phyloP scores from a whole-genome alignment of 768 basidiomycete species.

The Psilocybe cyanescens region DNA sequence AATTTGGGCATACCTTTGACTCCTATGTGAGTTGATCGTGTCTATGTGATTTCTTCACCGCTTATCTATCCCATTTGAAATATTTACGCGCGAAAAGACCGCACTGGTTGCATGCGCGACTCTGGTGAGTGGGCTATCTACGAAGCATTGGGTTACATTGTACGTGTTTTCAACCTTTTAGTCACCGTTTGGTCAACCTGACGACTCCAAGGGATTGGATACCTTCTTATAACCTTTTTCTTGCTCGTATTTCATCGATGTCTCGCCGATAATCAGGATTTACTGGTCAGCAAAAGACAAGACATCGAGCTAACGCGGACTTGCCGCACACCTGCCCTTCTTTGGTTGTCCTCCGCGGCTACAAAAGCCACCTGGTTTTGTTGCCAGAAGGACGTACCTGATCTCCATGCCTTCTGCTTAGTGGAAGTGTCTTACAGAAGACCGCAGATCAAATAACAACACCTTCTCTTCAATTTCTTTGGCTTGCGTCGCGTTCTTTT shows the following conservation, averaged over 20 bases:
- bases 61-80: conserved; percentile 1
- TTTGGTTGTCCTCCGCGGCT: conserved; percentile 21
- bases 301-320: neutral
- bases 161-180: neutral
- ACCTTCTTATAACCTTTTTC: neutral
- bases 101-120: neutral
- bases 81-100: neutral
- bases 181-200: neutral
- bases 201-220: neutral
- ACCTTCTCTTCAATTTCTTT: neutral
- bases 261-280: neutral
- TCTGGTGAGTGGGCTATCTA: neutral
- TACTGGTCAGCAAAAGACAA: neutral
- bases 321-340: conserved; percentile 5
- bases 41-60: neutral
- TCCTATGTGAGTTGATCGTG: conserved; percentile 1
- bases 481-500: neutral
- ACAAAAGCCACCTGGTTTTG: conserved; percentile 12
- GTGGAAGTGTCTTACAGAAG: conserved; percentile 23
- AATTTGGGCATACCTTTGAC: neutral
- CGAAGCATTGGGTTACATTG: neutral
- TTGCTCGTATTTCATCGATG: neutral
- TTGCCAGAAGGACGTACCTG: conserved; percentile 21
- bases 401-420: conserved; percentile 20
- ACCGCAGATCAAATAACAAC: conserved; percentile 20